Conservation (phyloP, 2,329 filamentous ascomycete genomes). For the Cladophialophora yegresii region DNA sequence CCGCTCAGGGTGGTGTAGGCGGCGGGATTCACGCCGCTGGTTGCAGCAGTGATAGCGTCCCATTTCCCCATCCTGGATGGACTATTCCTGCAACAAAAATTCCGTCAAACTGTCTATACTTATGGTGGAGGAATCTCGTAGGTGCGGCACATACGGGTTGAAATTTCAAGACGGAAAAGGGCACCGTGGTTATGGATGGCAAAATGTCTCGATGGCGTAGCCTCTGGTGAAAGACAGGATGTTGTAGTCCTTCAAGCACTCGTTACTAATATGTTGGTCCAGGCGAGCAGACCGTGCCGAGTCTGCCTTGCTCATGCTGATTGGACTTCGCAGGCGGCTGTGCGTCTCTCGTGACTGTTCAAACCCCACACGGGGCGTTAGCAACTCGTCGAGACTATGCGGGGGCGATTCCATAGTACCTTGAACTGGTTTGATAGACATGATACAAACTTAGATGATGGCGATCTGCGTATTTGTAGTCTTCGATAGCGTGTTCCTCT, state of each 20-base stretch:
- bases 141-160: background rate
- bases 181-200: background rate
- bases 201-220: background rate
- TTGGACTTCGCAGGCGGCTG: background rate
- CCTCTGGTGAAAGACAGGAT: background rate
- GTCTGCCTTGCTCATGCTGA: background rate
- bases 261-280: background rate
- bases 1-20: background rate
- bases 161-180: background rate
- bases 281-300: background rate
- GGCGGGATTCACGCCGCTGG: constrained; percentile 6
- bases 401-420: background rate
- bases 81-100: background rate
- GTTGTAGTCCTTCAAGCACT: background rate
- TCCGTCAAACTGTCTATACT: background rate
- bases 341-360: background rate
- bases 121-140: background rate
- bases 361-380: background rate
- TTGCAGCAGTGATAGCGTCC: constrained; percentile 7
- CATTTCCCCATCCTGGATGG: background rate
- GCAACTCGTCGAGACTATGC: background rate
- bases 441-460: background rate
- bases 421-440: background rate
- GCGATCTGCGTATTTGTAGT: background rate
- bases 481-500: background rate